Percentiles rank a stretch among this genome's conserved stretches.
Conservation (phyloP, 2,329 filamentous ascomycete genomes). For the Thielaviopsis euricoi region DNA sequence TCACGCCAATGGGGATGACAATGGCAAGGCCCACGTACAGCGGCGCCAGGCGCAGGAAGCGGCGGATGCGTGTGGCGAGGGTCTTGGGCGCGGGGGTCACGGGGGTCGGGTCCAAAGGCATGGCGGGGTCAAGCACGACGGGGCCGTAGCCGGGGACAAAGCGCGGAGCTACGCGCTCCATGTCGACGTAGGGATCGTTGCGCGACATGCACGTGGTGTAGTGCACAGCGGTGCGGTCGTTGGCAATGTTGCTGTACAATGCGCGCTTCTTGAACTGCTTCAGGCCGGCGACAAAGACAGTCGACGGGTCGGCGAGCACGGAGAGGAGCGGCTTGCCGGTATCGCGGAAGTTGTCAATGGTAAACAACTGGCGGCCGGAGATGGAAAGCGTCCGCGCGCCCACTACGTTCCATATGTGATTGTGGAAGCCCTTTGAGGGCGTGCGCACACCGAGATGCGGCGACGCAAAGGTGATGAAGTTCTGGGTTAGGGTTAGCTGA, state of each 20-base stretch:
- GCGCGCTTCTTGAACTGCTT: slow-evolving; percentile 58
- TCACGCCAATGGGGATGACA: slow-evolving; percentile 57
- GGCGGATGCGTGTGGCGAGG: slow-evolving; percentile 22
- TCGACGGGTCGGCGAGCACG: slow-evolving; percentile 65
- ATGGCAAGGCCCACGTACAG: slow-evolving; percentile 47
- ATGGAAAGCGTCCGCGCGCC: slow-evolving; percentile 66
- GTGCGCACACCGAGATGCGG: slow-evolving; percentile 66
- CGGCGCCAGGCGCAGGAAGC: slow-evolving; percentile 29
- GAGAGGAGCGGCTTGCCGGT: slow-evolving; percentile 67
- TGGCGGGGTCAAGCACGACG: slow-evolving; percentile 53
- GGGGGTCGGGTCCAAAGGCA: slow-evolving; percentile 32
- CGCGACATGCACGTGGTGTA: slow-evolving; percentile 69
- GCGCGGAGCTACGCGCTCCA: slow-evolving; percentile 35
- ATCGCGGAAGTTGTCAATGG: slow-evolving; percentile 69
- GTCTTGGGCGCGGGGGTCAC: slow-evolving; percentile 16
- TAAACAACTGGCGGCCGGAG: slow-evolving; percentile 71
- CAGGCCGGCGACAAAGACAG: slow-evolving; percentile 71
- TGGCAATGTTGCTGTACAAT: slow-evolving; percentile 73
- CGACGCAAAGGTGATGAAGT: slow-evolving; percentile 84
- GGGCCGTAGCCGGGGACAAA: slow-evolving; percentile 58
- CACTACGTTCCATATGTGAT: slow-evolving; percentile 64
- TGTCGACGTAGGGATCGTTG: slow-evolving; percentile 56
- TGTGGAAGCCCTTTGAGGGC: slow-evolving; percentile 48
- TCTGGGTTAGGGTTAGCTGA: slow-evolving; percentile 29
- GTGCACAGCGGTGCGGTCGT: slow-evolving; percentile 67